Conservation (phyloP, 495 filamentous ascomycete genomes). For the Oleoguttula mirabilis region DNA sequence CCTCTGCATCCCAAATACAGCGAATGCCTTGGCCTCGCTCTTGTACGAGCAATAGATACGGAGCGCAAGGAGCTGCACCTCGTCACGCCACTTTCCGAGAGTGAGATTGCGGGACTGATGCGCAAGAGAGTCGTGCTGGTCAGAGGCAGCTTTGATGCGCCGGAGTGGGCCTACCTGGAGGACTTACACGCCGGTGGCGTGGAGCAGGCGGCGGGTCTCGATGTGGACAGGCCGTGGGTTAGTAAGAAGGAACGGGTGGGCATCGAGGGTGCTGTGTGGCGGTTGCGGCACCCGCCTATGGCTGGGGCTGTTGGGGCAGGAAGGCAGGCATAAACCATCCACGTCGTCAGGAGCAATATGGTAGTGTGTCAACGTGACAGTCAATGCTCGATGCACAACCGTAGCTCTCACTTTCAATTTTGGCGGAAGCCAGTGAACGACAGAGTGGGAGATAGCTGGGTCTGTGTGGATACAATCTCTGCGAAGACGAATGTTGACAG, state of each 20-base stretch:
- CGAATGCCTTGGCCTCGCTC: conserved; percentile 36
- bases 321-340: no score
- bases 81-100: conserved; percentile 36
- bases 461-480: no score
- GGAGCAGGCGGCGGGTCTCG: not conserved
- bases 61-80: conserved; percentile 37
- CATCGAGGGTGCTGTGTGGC: conserved; percentile 19
- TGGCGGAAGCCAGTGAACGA: no score
- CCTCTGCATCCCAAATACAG: conserved; percentile 34
- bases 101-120: conserved; percentile 6
- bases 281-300: conserved; percentile 20
- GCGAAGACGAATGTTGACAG: no score
- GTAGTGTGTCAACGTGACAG: no score
- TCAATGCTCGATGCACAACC: no score
- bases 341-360: no score
- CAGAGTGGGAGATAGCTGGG: no score
- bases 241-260: conserved; percentile 9
- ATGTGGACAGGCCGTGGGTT: conserved; percentile 13
- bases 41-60: conserved; percentile 44
- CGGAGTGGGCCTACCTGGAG: conserved; percentile 48
- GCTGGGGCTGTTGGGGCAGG: not conserved
- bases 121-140: conserved; percentile 34
- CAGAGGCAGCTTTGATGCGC: conserved; percentile 44
- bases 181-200: conserved; percentile 24
- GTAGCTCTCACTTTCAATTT: no score